phyloP scores from a whole-genome alignment of 1,284 basidiomycete genomes.

The Melampsora abietis-canadensis region DNA sequence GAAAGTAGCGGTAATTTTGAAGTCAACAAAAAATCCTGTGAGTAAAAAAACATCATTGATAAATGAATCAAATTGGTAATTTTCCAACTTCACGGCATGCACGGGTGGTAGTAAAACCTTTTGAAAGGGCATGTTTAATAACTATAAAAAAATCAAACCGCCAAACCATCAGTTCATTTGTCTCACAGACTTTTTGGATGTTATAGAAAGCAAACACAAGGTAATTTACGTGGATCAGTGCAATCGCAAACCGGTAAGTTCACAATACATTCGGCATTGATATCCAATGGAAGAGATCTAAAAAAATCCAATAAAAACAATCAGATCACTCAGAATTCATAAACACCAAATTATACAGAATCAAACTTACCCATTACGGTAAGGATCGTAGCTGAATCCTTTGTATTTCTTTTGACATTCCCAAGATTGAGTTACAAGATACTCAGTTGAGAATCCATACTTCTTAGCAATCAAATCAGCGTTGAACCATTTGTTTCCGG shows the following conservation, averaged over 20 bases:
- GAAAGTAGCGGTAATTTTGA: no score
- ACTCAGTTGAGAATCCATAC: slow-evolving; percentile 37
- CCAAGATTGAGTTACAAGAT: slow-evolving; percentile 41
- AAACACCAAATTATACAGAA: neutral
- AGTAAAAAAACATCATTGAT: neutral
- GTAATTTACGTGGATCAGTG: slow-evolving; percentile 34
- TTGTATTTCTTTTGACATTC: slow-evolving; percentile 40
- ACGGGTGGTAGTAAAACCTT: slow-evolving; percentile 29
- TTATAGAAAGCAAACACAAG: neutral
- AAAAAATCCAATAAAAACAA: neutral
- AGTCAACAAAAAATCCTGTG: no score
- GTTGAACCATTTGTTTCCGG: slow-evolving; percentile 39
- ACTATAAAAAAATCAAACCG: neutral
- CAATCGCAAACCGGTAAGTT: slow-evolving; percentile 42
- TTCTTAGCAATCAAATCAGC: slow-evolving; percentile 35
- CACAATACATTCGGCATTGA: slow-evolving; percentile 31
- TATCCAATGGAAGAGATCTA: slow-evolving; percentile 35
- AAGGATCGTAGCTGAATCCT: slow-evolving; percentile 40
- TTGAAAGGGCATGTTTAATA: slow-evolving; percentile 16
- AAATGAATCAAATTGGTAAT: slow-evolving; percentile 36
- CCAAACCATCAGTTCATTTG: neutral
- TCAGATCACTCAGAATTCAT: no score
- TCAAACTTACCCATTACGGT: slow-evolving; percentile 28
- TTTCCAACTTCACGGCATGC: slow-evolving; percentile 41
- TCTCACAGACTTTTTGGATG: neutral